phyloP scores from a whole-genome alignment of 2,329 filamentous ascomycete genomes.

The Ophiocordyceps polyrhachis-furcata region DNA sequence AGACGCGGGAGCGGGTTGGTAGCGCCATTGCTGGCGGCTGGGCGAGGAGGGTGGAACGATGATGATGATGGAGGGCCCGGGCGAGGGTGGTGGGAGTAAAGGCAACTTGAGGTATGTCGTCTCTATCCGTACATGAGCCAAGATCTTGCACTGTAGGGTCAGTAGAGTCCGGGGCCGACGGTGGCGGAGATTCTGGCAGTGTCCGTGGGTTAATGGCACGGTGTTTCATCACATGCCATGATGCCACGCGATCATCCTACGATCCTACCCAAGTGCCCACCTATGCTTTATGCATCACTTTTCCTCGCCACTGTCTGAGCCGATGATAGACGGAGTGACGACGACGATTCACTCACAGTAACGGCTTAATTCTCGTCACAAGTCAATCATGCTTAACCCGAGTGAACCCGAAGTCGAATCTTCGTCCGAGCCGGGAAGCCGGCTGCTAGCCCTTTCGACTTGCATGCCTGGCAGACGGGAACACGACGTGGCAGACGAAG shows the following conservation, averaged over 20 bases:
- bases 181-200: neutral
- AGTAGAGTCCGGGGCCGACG: too few species aligned
- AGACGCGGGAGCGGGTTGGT: conserved; percentile 8
- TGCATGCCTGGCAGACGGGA: neutral
- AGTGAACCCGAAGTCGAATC: neutral
- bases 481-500: too few species aligned
- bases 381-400: neutral
- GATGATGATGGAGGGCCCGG: neutral
- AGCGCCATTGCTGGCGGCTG: neutral
- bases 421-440: neutral
- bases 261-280: neutral
- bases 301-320: neutral
- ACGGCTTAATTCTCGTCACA: too few species aligned
- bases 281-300: neutral
- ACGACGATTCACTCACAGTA: neutral
- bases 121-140: too few species aligned
- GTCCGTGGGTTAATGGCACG: neutral
- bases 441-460: too few species aligned
- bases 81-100: too few species aligned
- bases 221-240: neutral
- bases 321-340: neutral
- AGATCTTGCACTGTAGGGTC: neutral
- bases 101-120: too few species aligned
- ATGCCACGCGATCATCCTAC: neutral
- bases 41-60: conserved; percentile 1